A percentile compares a stretch with the other conserved stretches of the same genome.
phyloP scores from a whole-genome alignment of 257 asterid genomes.

The Echites panduratus region DNA sequence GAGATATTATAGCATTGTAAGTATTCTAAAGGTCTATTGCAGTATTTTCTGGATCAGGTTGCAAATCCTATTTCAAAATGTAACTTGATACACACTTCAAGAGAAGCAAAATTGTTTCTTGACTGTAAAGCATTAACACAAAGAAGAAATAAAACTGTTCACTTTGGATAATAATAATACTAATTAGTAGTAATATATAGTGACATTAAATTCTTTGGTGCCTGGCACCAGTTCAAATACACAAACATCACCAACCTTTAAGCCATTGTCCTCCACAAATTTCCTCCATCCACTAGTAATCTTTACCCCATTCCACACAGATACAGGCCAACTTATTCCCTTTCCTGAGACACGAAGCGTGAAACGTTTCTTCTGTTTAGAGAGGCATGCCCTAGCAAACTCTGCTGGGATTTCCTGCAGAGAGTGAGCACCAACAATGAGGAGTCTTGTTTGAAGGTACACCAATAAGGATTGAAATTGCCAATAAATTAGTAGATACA shows the following conservation, averaged over 20 bases:
- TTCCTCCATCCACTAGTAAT: constrained; percentile 12
- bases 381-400: neutral
- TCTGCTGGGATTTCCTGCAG: neutral
- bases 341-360: constrained; percentile 1
- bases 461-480: neutral
- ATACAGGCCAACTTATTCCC: constrained; percentile 2
- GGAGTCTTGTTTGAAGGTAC: neutral
- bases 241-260: constrained; percentile 15
- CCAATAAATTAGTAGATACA: neutral
- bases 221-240: constrained; percentile 17
- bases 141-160: no score
- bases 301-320: neutral
- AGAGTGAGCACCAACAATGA: no score
- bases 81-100: no score
- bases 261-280: constrained; percentile 17
- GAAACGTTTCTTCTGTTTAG: neutral
- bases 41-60: neutral
- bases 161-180: no score
- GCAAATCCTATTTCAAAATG: no score
- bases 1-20: neutral
- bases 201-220: neutral
- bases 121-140: no score
- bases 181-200: neutral
- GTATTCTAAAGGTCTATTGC: neutral
- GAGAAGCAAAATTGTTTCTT: no score